A percentile compares a stretch with the other conserved stretches of the same genome.
phyloP scores from a whole-genome alignment of 2,329 filamentous ascomycete genomes.

The Colletotrichum lupini region DNA sequence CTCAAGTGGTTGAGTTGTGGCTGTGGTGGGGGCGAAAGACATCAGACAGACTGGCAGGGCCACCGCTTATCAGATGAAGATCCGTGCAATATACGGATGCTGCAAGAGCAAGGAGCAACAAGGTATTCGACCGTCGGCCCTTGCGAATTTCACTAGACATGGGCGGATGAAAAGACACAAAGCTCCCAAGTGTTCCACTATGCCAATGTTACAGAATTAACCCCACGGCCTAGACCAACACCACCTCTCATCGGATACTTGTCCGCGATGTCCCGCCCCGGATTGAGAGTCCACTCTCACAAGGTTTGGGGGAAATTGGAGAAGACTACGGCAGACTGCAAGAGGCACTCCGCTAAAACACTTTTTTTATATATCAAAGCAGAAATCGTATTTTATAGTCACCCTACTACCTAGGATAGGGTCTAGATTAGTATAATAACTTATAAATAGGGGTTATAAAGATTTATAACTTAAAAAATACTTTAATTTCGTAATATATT shows the following conservation, averaged over 20 bases:
- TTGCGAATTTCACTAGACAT: background rate
- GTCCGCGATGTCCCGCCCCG: conserved; percentile 1
- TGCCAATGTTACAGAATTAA: background rate
- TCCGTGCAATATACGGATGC: background rate
- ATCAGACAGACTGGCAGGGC: background rate
- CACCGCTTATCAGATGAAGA: conserved; percentile 24
- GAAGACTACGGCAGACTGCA: too few species aligned
- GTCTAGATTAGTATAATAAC: too few species aligned
- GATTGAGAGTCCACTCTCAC: conserved; percentile 5
- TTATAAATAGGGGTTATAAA: too few species aligned
- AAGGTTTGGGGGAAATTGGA: background rate
- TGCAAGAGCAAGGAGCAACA: conserved; percentile 1
- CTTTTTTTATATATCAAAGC: too few species aligned
- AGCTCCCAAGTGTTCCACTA: background rate
- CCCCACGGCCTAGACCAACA: conserved; percentile 8
- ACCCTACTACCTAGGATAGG: too few species aligned
- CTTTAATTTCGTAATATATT: too few species aligned
- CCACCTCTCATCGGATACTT: background rate
- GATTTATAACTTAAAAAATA: too few species aligned
- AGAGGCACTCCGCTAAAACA: too few species aligned
- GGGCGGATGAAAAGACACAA: background rate
- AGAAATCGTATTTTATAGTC: too few species aligned
- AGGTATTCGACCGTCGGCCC: background rate
- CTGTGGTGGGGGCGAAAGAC: background rate
- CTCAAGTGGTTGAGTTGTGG: background rate